Evolutionary conservation across 2,329 filamentous ascomycete species (phyloP), one percentile per base, ranked within the genome.

Genomic region (Penicillium sp.): DNA sequence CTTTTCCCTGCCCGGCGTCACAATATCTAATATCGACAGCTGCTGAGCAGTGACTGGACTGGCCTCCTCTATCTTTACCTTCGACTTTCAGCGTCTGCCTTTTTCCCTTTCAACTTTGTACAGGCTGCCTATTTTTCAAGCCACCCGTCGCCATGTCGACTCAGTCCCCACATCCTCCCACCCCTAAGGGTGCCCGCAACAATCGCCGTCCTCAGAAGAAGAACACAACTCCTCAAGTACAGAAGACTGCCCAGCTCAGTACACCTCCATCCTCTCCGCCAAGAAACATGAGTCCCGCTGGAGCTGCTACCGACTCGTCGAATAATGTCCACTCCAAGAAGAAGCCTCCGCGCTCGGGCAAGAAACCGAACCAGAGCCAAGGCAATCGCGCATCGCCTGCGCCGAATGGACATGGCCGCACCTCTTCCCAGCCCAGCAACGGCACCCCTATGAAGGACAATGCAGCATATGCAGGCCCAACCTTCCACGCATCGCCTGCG

Each of bases 401-500:
- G 2, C 60, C 58, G 1, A 65, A 60, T 14, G 56, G 60, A 22
- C 42, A 61, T 30, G 57, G 65, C 22, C 65, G 69, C 52, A 68
- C 67, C 9, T 63, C 65, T 49, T 71, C 66, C 22, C 65, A 69
- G 58, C 60, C 71, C 54, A 61, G 66, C 57, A 80, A 79, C 65
- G 42, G 22, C 33, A 72, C 79, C 41, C 70, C 72, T 44, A 31
- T 63, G 38, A 72, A 70, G 44, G 68, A 73, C 44, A 70, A 66
- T 44, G 58, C 69, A 11, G 70, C 71, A 41, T 99, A 96, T 73
- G 94, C 94, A 35, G 94, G 92, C 13, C 88, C 92, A 30, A 95
- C 91, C 5, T 99, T 97, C 70, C 92, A 96, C 71, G 89, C 91
- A 36, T 97, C 94, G 8, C 94, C 94, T 18, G 92, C 92, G 1